Base-by-base conservation (phyloP, 2,329 filamentous ascomycete species). In the Cladorrhinum sp. region DNA sequence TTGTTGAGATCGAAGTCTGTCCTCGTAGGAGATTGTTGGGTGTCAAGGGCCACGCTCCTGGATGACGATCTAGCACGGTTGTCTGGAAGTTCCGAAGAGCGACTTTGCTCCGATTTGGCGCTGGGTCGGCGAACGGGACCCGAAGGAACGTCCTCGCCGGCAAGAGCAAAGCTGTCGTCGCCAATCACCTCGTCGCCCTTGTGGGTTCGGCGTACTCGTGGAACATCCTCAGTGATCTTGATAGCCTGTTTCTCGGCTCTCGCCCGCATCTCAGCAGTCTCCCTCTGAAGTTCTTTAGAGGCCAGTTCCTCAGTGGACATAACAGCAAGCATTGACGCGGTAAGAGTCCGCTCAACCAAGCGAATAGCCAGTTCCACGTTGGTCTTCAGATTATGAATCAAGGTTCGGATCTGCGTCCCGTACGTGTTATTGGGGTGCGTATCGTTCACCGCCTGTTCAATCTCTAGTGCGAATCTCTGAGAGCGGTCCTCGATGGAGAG, bases 131-230 rank as follows among this genome's bases (percentile, higher is more conserved):
- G 64, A 14, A 72, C 69, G 1, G 75, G 75, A 2, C 73, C 73
- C 6, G 72, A 74, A 2, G 75, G 73, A 4, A 72, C 73, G 50
- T 79, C 79, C 52, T 79, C 79, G 23, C 66, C 70, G 1, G 70
- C 66, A 18, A 71, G 66, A 21, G 64, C 68, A 39, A 75, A 73
- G n/a, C 76, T 80, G 33, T 96, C 91, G 51, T 89, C 86, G 64
- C 94, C 92, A 16, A 98, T 83, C 16, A 96, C 75, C 72, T 98
- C 95, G 61, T 97, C 93, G 12, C 95, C 95, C 74, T 98, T 98
- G 78, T 98, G 94, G 1, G 94, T 97, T 67, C 91, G 87, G 69
- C 92, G 85, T 60, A 97, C 88, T 2, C 92, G 86, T 3, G 93
- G 90, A 54, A 85, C 82, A 18, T 90, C 86, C 20, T 90, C 85